Percentiles rank a stretch among this genome's conserved stretches.
These are phyloP conservation scores for Saraca asoca DNA, from an alignment of 331 rosid species.

Conservation along the genomic window DNA sequence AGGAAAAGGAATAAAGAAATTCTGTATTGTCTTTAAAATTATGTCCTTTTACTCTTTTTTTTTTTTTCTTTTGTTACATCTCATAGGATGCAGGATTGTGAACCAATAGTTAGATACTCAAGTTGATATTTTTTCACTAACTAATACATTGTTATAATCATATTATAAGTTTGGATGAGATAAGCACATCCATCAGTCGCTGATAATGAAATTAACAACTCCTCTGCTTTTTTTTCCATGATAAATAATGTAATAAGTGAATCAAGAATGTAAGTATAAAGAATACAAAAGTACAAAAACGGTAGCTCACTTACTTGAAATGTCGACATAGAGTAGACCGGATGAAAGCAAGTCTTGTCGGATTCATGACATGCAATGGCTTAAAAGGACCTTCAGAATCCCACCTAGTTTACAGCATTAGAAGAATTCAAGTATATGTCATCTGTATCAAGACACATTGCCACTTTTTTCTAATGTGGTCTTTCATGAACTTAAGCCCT, in stretches of 20 bases:
- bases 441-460: slow-evolving; percentile 5
- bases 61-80: not conserved
- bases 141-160: slow-evolving; percentile 18
- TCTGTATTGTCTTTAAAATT: not conserved
- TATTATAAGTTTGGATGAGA: too few relatives aligned
- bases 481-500: not conserved
- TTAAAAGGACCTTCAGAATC: slow-evolving; percentile 93
- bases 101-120: not conserved
- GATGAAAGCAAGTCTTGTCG: slow-evolving; percentile 80
- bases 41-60: not conserved
- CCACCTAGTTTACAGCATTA: slow-evolving; percentile 64
- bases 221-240: too few relatives aligned
- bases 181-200: too few relatives aligned
- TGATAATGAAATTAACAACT: too few relatives aligned
- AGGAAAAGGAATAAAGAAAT: not conserved
- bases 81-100: not conserved
- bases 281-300: not conserved
- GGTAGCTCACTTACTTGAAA: slow-evolving; percentile 55
- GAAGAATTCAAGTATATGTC: slow-evolving; percentile 4
- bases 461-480: not conserved
- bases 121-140: not conserved
- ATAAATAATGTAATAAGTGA: slow-evolving; percentile 10
- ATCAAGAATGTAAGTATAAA: not conserved
- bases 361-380: slow-evolving; percentile 86
- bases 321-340: slow-evolving; percentile 80